Evolutionary conservation across 345 rosid genomes (phyloP).

Genomic region (Brassica carinata): DNA sequence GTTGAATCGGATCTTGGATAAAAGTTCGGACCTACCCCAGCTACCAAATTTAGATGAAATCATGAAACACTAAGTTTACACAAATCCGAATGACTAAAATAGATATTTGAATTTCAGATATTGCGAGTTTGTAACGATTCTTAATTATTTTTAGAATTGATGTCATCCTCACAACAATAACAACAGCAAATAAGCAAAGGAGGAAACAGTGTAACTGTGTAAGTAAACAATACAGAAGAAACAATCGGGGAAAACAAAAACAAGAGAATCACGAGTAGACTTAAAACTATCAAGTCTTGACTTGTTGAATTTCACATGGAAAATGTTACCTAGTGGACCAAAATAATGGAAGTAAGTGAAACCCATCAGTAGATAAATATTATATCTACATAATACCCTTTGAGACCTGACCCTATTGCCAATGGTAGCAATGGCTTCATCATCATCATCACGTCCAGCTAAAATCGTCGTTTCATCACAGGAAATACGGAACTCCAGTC

Average conservation of each 20-base stretch:
- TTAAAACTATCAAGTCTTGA: slow-evolving; percentile 21
- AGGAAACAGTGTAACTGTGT: slow-evolving; percentile 17
- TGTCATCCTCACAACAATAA: slow-evolving; percentile 35
- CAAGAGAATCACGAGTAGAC: not conserved
- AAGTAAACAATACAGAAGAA: slow-evolving; percentile 19
- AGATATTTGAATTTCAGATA: not conserved
- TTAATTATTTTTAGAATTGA: slow-evolving; percentile 10
- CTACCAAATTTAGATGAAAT: not conserved
- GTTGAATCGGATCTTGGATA: no score
- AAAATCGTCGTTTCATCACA: slow-evolving; percentile 44
- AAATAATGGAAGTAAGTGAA: slow-evolving; percentile 34
- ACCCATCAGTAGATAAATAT: slow-evolving; percentile 37
- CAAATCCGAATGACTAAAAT: not conserved
- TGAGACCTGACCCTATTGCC: slow-evolving; percentile 31
- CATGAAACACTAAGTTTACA: not conserved
- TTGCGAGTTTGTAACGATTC: not conserved
- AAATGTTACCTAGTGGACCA: slow-evolving; percentile 30
- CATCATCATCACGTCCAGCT: slow-evolving; percentile 20
- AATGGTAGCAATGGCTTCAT: slow-evolving; percentile 37
- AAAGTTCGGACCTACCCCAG: no score
- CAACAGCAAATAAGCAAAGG: not conserved
- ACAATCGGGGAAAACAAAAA: not conserved
- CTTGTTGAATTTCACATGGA: slow-evolving; percentile 28
- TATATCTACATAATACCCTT: slow-evolving; percentile 36
- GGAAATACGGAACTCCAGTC: slow-evolving; percentile 95